Base-by-base conservation (phyloP, 306 rosid species). In the Luffa acutangula region DNA sequence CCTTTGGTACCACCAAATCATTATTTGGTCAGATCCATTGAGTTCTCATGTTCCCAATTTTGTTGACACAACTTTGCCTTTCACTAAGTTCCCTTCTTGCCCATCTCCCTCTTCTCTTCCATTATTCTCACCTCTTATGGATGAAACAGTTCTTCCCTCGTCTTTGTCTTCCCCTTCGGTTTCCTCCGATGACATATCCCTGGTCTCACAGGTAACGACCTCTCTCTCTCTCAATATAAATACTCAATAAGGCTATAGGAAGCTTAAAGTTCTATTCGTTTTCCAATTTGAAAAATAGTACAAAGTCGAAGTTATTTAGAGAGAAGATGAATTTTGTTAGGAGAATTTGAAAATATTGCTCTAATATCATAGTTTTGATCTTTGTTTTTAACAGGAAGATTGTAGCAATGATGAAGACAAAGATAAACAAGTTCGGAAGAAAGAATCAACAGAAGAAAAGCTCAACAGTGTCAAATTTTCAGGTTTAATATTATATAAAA, bases 1-100 rank as follows among this genome's bases (percentile, higher is more conserved):
- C 37, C 96, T 92, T 41, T 94, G 98, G 98, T 92, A 88, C 84
- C 90, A 85, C 81, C 93, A 90, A 76, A 72, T 86, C 53, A 81
- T 92, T 87, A 90, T 94, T 62, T 87, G 81, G 83, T 72, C 93
- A 5, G 75, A 85, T 73, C 92, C 97, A 56, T 5, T 78, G 41
- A 4, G 8, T n/a, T 80, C 72, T 34, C 76, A 67, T 49, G 31
- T 72, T 82, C 79, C 33, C 39, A 79, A 65, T 42, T 62, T 78
- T 17, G 59, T 78, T 11, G 63, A 83, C 78, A 74, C 83, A 0
- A 52, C 73, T 78, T 75, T 75, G 2, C 78, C 76, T 21, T 36
- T 63, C 42, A 51, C 88, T 11, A 85, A 86, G 53, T 81, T 87
- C 67, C 73, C 73, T 15, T 81, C 88, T 34, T 84, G 67, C 54